A percentile compares a stretch with the other conserved stretches of the same genome.
These are phyloP conservation scores for Calocybe indica DNA, from an alignment of 768 basidiomycete species.

Conservation along the genomic window DNA sequence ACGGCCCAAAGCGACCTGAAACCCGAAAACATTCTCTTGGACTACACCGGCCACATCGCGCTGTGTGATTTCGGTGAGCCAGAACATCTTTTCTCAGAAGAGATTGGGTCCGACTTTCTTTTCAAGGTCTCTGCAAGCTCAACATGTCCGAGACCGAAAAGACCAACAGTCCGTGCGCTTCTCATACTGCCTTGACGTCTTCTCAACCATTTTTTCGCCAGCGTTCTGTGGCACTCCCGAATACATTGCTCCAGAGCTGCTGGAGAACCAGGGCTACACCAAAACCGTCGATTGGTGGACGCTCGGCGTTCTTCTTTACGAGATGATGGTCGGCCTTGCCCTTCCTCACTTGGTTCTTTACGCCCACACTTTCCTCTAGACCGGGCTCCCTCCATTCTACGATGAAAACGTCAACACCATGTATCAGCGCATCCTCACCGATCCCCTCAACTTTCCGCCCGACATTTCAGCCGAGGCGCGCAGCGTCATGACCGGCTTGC, in stretches of 20 bases:
- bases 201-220: constrained; percentile 20
- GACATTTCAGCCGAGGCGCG: constrained; percentile 87
- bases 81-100: background rate
- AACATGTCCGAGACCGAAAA: constrained; percentile 99
- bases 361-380: constrained; percentile 35
- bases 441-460: constrained; percentile 87
- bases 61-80: constrained; percentile 86
- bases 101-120: constrained; percentile 1
- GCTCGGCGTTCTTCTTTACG: constrained; percentile 90
- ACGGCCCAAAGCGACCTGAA: constrained; percentile 71
- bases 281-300: constrained; percentile 99
- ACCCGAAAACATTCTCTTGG: constrained; percentile 95
- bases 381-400: constrained; percentile 96
- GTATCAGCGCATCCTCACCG: constrained; percentile 93
- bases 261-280: constrained; percentile 95
- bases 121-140: constrained; percentile 75
- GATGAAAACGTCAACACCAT: constrained; percentile 98
- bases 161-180: constrained; percentile 74
- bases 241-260: constrained; percentile 95
- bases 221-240: constrained; percentile 99
- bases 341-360: constrained; percentile 9
- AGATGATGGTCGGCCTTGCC: constrained; percentile 73
- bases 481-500: constrained; percentile 81
- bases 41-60: constrained; percentile 97
- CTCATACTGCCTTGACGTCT: constrained; percentile 2